phyloP scores from a whole-genome alignment of 2,329 filamentous ascomycete genomes.

The Colletotrichum camelliae region DNA sequence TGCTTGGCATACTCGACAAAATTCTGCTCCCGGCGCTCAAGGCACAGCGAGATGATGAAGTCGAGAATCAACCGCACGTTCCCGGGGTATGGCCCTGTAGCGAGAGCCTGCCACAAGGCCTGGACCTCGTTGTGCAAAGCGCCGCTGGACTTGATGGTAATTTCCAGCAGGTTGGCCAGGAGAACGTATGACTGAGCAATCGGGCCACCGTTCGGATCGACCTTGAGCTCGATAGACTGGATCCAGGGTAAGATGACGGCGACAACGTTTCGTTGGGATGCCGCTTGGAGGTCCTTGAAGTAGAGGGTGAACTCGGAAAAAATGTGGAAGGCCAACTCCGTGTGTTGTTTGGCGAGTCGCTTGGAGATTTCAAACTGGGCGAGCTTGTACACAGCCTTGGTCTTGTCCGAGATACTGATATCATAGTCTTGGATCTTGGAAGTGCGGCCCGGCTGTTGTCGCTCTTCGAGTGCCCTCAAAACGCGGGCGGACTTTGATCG shows the following conservation, averaged over 20 bases:
- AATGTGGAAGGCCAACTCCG: conserved; percentile 88
- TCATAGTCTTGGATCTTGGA: conserved; percentile 97
- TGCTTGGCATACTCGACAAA: conserved; percentile 99
- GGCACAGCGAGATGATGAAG: conserved; percentile 92
- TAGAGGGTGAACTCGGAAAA: conserved; percentile 96
- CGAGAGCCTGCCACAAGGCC: conserved; percentile 94
- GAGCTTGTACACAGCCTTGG: conserved; percentile 95
- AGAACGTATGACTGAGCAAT: conserved; percentile 94
- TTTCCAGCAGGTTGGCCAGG: conserved; percentile 91
- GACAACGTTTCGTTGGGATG: conserved; percentile 90
- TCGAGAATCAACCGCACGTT: conserved; percentile 95
- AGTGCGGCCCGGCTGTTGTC: conserved; percentile 73
- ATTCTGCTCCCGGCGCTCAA: conserved; percentile 95
- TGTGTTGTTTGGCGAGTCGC: conserved; percentile 84
- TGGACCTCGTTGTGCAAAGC: conserved; percentile 95
- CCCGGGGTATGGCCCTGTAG: conserved; percentile 88
- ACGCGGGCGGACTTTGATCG: conserved; percentile 86
- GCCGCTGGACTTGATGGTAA: conserved; percentile 90
- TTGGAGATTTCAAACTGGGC: conserved; percentile 98
- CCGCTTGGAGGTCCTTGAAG: conserved; percentile 85
- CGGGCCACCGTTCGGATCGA: conserved; percentile 90
- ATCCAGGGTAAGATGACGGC: conserved; percentile 96
- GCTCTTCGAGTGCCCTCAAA: conserved; percentile 80
- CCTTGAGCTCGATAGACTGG: conserved; percentile 88
- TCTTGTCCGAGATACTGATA: conserved; percentile 98